Evolutionary conservation across 1,284 basidiomycete species (phyloP), one percentile per base, ranked within the genome.

Genomic region (Pseudozyma hubeiensis): DNA sequence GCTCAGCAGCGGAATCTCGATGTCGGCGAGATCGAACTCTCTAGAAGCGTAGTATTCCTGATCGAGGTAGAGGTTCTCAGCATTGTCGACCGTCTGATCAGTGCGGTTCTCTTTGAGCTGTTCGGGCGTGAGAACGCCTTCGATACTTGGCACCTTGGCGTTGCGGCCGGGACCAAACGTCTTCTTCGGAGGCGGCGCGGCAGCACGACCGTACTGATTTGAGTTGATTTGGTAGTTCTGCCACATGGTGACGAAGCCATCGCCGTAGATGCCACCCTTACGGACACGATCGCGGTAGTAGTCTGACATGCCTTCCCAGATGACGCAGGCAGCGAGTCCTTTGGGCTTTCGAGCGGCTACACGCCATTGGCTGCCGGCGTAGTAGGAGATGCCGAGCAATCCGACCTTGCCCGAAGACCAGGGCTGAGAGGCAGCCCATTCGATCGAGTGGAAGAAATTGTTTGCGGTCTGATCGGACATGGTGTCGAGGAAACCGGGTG

Each of bases 341-440:
- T 84, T 85, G 17, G 84, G 84, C 48, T 65, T 63, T 11, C 81
- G 75, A 17, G 84, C 83, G 5, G 84, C 84, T 4, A 85, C 84
- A 8, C 82, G 64, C 84, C 84, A 85, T 52, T 85, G 84, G 35
- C 65, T 74, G 2, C 79, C 82, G 24, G 77, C 81, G 39, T 81
- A 84, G 76, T 84, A 85, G 52, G 80, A 82, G 48, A 85, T 82
- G 11, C 84, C 84, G 31, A 84, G 64, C 19, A 85, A 59, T 2
- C 84, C 84, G 31, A 85, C 74, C 49, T 78, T 83, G 50, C 84
- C 84, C n/a, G 49, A 81, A 4, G 70, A 83, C 82, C 82, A 85
- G 0, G 69, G 46, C 63, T 85, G 84, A n/a, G 79, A 78, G 6
- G 82, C 76, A 0, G 77, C 81, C 84, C 84, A 85, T 60, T 85